Percentiles rank a stretch among this genome's conserved stretches.
These are phyloP conservation scores for Zizania latifolia DNA, from an alignment of 176 grass and related monocot species.

Conservation along the genomic window DNA sequence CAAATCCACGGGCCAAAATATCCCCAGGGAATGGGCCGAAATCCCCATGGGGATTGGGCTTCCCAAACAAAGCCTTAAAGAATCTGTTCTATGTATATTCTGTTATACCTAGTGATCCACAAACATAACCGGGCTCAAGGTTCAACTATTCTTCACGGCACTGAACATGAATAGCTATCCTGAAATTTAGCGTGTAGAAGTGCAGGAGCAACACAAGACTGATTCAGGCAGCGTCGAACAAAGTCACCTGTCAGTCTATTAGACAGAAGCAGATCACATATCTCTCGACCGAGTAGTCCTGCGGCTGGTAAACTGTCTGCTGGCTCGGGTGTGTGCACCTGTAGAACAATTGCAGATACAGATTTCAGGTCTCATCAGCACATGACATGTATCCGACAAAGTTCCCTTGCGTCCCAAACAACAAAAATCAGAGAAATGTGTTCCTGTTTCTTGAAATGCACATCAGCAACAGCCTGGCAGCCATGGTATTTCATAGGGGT, in stretches of 20 bases:
- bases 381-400: neutral
- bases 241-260: neutral
- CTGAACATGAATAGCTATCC: neutral
- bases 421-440: neutral
- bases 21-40: too few species aligned
- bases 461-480: neutral
- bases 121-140: neutral
- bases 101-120: slow-evolving; percentile 1
- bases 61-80: too few species aligned
- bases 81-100: neutral
- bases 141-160: neutral
- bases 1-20: too few species aligned
- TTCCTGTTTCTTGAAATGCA: neutral
- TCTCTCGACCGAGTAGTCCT: neutral
- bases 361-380: neutral
- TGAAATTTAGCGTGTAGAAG: neutral
- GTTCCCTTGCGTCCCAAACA: neutral
- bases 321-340: neutral
- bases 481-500: neutral
- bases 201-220: neutral
- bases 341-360: neutral
- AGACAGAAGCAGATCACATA: neutral
- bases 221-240: neutral
- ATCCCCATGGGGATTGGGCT: too few species aligned
- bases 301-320: neutral